Base-by-base conservation (phyloP, 1,139 yeast genomes). In the Sporopachydermia cereana region DNA sequence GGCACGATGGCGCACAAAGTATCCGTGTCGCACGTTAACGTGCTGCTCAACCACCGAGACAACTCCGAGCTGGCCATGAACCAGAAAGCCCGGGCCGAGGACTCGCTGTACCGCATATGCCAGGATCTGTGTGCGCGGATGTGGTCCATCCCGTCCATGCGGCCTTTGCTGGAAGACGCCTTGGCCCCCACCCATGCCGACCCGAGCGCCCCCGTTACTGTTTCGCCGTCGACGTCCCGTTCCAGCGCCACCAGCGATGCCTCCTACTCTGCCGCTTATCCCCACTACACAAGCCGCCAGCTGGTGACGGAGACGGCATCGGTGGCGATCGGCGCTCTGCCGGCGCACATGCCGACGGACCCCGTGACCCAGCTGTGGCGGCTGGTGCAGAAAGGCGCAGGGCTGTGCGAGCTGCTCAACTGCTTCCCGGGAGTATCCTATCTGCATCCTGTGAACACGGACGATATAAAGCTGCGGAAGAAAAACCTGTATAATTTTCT, bases 321-420 rank as follows among this genome's bases (percentile, higher is more conserved):
- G 43, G 48, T 44, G 44, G 48, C 47, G 42, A 51, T 53, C 30
- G 61, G 56, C 39, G 57, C 55, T 30, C 55, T 49, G 46, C 61
- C 60, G 44, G 56, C 51, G 17, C 59, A 58, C 41, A 49, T 47
- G 46, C 51, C 54, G 18, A 53, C 34, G 29, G 99, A 91, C 58
- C 96, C 98, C 2, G 96, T 85, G 2, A 86, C 96, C 1, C 89
- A 86, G 52, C 63, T 91, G 44, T 85, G 96, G 79, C 81, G 85
- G 54, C 68, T 91, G 43, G 81, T 91, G 57, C 93, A 91, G 55
- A 88, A 84, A 56, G 98, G 98, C 4, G 83, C 95, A 2, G 95
- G 97, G 3, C 70, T 91, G 44, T 89, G 98, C 61, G 74, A 85
- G 43, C 67, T 91, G 5, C 85, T 83, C 68, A 89, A 91, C 63